phyloP scores from a whole-genome alignment of 2,329 filamentous ascomycete species.

The Botrytis hyacinthi region DNA sequence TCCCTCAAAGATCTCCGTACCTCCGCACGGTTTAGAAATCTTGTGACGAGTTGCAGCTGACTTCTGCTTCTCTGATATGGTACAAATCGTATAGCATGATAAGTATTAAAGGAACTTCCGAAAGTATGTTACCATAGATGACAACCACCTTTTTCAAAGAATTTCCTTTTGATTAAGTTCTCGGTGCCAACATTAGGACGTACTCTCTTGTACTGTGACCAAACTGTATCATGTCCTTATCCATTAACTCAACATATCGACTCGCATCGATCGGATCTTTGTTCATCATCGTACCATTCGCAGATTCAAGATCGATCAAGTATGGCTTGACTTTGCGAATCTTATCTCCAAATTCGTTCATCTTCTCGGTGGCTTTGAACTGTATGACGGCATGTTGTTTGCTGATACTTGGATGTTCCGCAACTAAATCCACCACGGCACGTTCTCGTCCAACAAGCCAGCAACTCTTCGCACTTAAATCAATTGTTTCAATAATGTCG shows the following conservation, averaged over 20 bases:
- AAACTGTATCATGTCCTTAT: slow-evolving; percentile 87
- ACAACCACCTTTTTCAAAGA: not conserved
- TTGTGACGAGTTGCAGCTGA: slow-evolving; percentile 12
- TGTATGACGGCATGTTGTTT: slow-evolving; percentile 96
- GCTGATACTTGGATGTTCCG: slow-evolving; percentile 89
- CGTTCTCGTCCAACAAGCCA: slow-evolving; percentile 86
- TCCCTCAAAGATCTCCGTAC: not conserved
- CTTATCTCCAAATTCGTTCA: slow-evolving; percentile 83
- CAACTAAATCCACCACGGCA: slow-evolving; percentile 74
- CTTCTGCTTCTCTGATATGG: slow-evolving; percentile 1
- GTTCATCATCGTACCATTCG: slow-evolving; percentile 86
- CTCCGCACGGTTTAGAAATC: not conserved
- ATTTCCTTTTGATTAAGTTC: slow-evolving; percentile 22
- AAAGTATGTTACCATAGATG: not conserved
- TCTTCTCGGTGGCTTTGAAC: slow-evolving; percentile 80
- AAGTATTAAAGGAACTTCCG: not conserved
- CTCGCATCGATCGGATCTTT: slow-evolving; percentile 69
- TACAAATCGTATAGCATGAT: not conserved
- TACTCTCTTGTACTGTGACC: slow-evolving; percentile 89
- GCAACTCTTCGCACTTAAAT: slow-evolving; percentile 73
- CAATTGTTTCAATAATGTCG: slow-evolving; percentile 77
- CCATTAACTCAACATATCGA: slow-evolving; percentile 79
- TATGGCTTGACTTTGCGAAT: slow-evolving; percentile 80
- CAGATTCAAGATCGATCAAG: slow-evolving; percentile 88
- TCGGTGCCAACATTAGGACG: slow-evolving; percentile 75